Evolutionary conservation across 176 grass and related monocot genomes (phyloP), one percentile per base, ranked within the genome.

Genomic region (Canna indica): DNA sequence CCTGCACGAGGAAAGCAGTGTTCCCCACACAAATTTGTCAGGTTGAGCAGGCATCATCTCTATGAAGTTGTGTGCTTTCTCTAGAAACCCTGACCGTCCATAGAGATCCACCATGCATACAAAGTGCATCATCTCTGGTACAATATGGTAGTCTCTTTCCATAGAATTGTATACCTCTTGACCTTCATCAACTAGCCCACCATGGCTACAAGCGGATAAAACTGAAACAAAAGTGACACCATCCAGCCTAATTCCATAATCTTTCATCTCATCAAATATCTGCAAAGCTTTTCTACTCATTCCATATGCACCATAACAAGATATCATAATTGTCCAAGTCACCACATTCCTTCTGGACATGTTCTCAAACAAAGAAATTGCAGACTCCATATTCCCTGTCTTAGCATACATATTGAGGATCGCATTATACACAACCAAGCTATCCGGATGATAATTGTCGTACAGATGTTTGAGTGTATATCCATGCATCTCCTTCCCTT

Each of bases 151-250:
- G 12, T 75, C 38, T 64, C 27, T 31, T 47, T 47, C 26, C 58
- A 64, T 75, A 29, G 73, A 75, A 64, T 75, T 16, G 38, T 61
- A 75, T 31, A 64, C 38, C 6, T 64, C 26, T 45, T 24, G 58
- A 22, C 73, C 73, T 45, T 75, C 73, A 47, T 75, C 58, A 18
- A 75, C 73, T 75, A 75, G 58, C 57, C 73, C 73, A 22, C 73
- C 73, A 25, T 75, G 73, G 73, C 73, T 35, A 46, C 73, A 75
- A 15, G 72, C 72, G 14, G 57, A 74, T 38, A 74, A 41, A 20
- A 74, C 41, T 1, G 72, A 63, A 42, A 74, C 56, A 47, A 74
- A 63, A 22, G 72, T 16, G 9, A 74, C 36, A 13, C 56, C 72
- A 61, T 74, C 72, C 27, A 57, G 72, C 25, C 54, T 74, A 46